Base-by-base conservation (phyloP, 2,329 filamentous ascomycete genomes). In the Lizonia empirigonia region DNA sequence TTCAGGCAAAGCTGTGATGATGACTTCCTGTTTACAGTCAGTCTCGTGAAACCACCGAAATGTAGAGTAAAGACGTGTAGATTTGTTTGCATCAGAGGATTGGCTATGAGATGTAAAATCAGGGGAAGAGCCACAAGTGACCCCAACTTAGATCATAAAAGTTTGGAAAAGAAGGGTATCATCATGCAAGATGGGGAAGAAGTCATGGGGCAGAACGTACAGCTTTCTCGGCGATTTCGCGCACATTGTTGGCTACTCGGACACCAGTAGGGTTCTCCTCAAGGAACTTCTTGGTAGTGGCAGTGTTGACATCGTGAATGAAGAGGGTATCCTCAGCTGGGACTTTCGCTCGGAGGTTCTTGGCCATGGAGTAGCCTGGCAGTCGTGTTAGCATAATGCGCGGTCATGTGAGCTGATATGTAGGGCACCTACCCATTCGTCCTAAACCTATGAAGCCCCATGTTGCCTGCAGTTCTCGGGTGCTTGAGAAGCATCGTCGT, bases 1-100 rank as follows among this genome's bases (percentile, higher is more conserved):
- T 64, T 96, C 91, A 0, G 94, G 94, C 1, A 99, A 83, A 52
- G 91, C 91, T 10, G 92, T 96, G 48, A 99, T 85, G 56, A 96
- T 85, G 23, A 85, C 88, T 76, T 92, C 87, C 93, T 97, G 53
- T 30, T 39, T 57, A 38, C 62, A 56, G 53, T 70, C 56, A 68
- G 61, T 50, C 40, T 16, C 36, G 15, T 44, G 47, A 23, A 18
- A 16, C 30, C 26, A 18, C 23, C 29, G 39, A 52, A 22, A 36
- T 30, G 5, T 29, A 40, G 42, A 51, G 40, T 29, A 47, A 55
- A 42, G 44, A 32, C 27, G 15, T 44, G 41, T 46, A 39, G 41
- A 34, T 50, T 33, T 40, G 33, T 30, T 53, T 55, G 46, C 57
- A 68, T 87, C 85, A 88, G 85, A 87, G 84, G 86, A 89, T 89